Percentiles rank a stretch among this genome's conserved stretches.
Evolutionary conservation across 2,329 filamentous ascomycete species (phyloP).

Genomic region (Pyrenophora tritici-repentis): DNA sequence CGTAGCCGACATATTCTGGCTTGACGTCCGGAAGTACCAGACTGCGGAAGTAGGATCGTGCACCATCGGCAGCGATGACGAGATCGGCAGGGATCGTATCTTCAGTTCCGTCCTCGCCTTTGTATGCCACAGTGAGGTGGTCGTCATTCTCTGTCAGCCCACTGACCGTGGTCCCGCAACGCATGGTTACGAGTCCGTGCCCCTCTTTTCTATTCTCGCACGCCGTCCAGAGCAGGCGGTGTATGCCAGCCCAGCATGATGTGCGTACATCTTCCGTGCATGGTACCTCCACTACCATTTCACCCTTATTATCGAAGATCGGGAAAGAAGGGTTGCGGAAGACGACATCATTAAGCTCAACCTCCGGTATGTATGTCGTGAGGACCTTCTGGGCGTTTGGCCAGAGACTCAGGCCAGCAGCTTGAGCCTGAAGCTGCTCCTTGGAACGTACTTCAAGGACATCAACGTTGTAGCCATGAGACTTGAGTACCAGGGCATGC

Average conservation of each 20-base stretch:
- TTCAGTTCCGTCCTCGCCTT: background rate
- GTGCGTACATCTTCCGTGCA: constrained; percentile 10
- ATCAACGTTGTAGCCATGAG: constrained; percentile 18
- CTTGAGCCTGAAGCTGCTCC: constrained; percentile 17
- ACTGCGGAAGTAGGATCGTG: constrained; percentile 15
- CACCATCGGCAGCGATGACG: constrained; percentile 27
- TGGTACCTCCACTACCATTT: constrained; percentile 5
- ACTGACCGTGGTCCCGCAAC: constrained; percentile 7
- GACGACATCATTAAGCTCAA: constrained; percentile 10
- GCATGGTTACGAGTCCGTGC: constrained; percentile 3
- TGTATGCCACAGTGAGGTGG: constrained; percentile 6
- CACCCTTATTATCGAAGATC: constrained; percentile 17
- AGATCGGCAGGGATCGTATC: constrained; percentile 8
- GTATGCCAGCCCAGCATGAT: constrained; percentile 24
- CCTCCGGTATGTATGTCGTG: constrained; percentile 10
- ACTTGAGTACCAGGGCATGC: constrained; percentile 25
- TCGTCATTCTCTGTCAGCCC: constrained; percentile 9
- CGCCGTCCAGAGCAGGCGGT: constrained; percentile 11
- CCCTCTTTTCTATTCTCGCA: constrained; percentile 9
- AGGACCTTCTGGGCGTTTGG: constrained; percentile 20
- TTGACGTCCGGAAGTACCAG: constrained; percentile 15
- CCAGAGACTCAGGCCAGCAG: constrained; percentile 24
- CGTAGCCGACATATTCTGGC: constrained; percentile 23
- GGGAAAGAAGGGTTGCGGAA: constrained; percentile 14
- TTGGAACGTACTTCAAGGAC: constrained; percentile 20